Evolutionary conservation across 1,139 yeast genomes (phyloP), one percentile per base, ranked within the genome.

Genomic region (Debaryomyces sp.): DNA sequence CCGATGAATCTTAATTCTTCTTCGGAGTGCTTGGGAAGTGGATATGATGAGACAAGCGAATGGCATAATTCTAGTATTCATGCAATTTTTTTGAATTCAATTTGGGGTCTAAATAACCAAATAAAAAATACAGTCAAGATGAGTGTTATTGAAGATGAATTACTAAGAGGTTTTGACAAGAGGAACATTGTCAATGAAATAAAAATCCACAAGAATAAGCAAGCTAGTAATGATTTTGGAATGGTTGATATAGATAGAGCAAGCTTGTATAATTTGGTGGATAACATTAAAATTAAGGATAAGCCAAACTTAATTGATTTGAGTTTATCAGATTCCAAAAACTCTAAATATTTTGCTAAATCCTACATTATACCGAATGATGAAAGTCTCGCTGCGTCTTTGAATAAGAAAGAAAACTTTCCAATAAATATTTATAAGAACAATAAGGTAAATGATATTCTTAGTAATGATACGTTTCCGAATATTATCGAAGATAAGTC

Each of bases 21-120:
- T 15, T 41, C 45, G 4, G 49, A 53, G 6, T 26, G 42, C 12
- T 44, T 60, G n/a, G 43, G 40, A 1, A 45, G 54, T 2, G 54
- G 55, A 37, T 66, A 62, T 32, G 57, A 63, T 21, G 3, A 44
- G 0, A 34, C 52, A 5, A 70, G 68, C 46, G 48, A 62, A 29
- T 83, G 88, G 88, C 77, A 80, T 45, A 56, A 56, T 6, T 61
- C 70, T 0, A 62, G 72, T 12, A 52, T 72, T 2, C 51, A 60
- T 6, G 54, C 79, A 2, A 43, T 68, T 21, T 60, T 68, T 15
- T 61, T 74, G 2, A 71, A 71, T 52, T 66, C 76, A 1, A 52
- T 73, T 5, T 75, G 80, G 80, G 73, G 73, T 4, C 50, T 71
- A 13, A 64, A 70, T 41, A 70, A 67, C 51, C 72, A 64, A 47